Percentiles rank a stretch among this genome's conserved stretches.
Conservation (phyloP, 257 asterid species). For the Orobanche coerulescens region DNA sequence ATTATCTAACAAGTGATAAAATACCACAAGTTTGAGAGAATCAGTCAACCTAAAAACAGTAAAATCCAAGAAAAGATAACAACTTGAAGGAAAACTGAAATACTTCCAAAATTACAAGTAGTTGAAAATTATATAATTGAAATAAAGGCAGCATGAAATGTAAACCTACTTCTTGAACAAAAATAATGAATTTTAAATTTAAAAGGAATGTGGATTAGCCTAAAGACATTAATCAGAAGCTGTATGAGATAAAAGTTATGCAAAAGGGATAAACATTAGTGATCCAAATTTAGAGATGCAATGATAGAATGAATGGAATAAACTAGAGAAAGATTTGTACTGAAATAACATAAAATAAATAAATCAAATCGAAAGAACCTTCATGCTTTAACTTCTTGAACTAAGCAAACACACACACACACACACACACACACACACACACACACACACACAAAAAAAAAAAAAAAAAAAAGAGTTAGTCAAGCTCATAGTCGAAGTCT, state of each 20-base stretch:
- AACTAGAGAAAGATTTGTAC: background rate
- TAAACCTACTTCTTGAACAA: background rate
- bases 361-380: background rate
- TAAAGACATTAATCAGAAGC: background rate
- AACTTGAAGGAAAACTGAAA: background rate
- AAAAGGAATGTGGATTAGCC: background rate
- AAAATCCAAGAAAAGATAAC: background rate
- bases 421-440: too few species aligned
- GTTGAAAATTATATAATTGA: background rate
- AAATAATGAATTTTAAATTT: background rate
- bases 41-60: background rate
- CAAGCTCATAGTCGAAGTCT: conserved; percentile 16
- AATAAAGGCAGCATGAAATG: background rate
- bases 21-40: background rate
- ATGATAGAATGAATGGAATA: background rate
- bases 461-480: background rate
- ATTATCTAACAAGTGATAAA: background rate
- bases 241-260: background rate
- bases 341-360: background rate
- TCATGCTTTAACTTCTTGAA: background rate
- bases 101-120: conserved; percentile 2
- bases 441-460: too few species aligned
- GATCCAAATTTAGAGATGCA: background rate
- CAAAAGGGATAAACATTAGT: background rate
- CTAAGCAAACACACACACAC: background rate